These are phyloP conservation scores for Geosmithia morbida DNA, from an alignment of 2,329 filamentous ascomycete species.

Conservation along the genomic window DNA sequence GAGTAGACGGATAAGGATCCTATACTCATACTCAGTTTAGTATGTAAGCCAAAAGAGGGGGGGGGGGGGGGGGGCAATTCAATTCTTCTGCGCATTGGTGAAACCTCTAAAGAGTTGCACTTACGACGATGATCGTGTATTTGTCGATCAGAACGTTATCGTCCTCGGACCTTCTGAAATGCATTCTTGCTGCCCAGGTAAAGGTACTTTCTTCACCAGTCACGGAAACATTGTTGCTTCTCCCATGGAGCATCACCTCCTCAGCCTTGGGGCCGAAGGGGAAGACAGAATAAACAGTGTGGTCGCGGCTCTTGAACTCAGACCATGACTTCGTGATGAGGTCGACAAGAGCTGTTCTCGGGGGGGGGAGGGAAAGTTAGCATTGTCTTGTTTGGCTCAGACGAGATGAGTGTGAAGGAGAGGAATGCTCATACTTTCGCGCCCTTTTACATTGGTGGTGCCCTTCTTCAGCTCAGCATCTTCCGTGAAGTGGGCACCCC, in stretches of 20 bases:
- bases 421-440: not conserved
- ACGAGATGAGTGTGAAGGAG: too few relatives aligned
- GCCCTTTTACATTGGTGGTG: not conserved
- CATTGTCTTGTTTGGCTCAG: too few relatives aligned
- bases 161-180: not conserved
- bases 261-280: constrained; percentile 1
- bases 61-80: too few relatives aligned
- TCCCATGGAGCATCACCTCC: constrained; percentile 1
- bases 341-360: not conserved
- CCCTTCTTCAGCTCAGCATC: constrained; percentile 1
- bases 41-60: too few relatives aligned
- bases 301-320: not conserved
- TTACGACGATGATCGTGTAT: too few relatives aligned
- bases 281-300: not conserved
- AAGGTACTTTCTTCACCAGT: not conserved
- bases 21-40: too few relatives aligned
- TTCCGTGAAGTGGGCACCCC: constrained; percentile 1
- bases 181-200: constrained; percentile 1
- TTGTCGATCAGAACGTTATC: constrained; percentile 1
- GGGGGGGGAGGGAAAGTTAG: not conserved
- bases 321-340: constrained; percentile 1
- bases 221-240: constrained; percentile 1
- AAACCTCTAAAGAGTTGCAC: too few relatives aligned
- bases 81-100: too few relatives aligned
- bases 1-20: too few relatives aligned